Evolutionary conservation across 1,284 basidiomycete genomes (phyloP), one percentile per base, ranked within the genome.

Genomic region (Sporisorium scitamineum): DNA sequence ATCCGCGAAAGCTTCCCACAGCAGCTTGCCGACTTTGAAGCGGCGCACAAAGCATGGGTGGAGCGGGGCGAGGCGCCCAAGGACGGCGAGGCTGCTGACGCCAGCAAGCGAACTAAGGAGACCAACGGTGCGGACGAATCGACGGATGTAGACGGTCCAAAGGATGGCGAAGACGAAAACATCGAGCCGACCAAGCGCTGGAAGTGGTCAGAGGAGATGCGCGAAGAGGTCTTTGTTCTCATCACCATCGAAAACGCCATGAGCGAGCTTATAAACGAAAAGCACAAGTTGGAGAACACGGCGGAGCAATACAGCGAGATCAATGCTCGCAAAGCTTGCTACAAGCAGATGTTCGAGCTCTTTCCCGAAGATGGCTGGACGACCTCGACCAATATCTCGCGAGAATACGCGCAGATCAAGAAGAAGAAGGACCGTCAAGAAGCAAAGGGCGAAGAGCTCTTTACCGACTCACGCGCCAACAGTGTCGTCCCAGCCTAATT

Each of bases 161-260:
- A 68, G 44, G 58, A 61, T 22, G 68, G 52, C 54, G 66, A 75
- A 26, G 68, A 76, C 45, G 73, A 71, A 16, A 61, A 61, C 51
- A 39, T 70, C 44, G 79, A 81, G 42, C 81, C 78, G 13, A 52
- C 51, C 20, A 82, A 80, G 70, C 75, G 78, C 14, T 85, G 81
- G 80, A 64, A 60, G 26, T 85, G 82, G 81, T 63, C 54, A 18
- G 83, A 85, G 55, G 80, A 78, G 54, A 80, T 82, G 79, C 76
- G 82, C 24, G 82, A 83, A 37, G 66, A 80, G 59, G 64, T 85
- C 31, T 82, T 80, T 34, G 68, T 77, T 18, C 70, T 81, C 50
- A 77, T 85, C 52, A 80, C 78, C 4, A 77, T 84, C 55, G 82
- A 82, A 41, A 82, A 84, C 61, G 82, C 80, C 26, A 81, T 83